Evolutionary conservation across 192 early-diverging fungal genomes (phyloP), one percentile per base, ranked within the genome.

Genomic region (Spizellomyces sp.): DNA sequence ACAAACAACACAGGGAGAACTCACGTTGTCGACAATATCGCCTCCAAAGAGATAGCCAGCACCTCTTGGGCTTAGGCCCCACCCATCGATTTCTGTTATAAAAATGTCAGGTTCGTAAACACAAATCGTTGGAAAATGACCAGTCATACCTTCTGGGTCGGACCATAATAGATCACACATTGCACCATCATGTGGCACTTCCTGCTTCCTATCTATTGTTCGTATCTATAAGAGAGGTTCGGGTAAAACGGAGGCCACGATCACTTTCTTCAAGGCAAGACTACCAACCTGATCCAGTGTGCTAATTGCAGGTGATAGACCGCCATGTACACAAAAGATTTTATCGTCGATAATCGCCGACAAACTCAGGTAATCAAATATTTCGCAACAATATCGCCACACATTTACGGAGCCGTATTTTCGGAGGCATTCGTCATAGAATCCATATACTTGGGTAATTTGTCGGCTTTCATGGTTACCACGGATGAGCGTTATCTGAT

Each of bases 361-460:
- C 64, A 99, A 82, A 36, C 95, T 93, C 71, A 99, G 81, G 79
- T 94, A 98, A 82, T 98, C 96, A 80, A 99, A 99, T 52, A 98
- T 85, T 68, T 98, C 95, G 54, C 95, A 98, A 76, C 96, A 98
- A 75, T 91, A 88, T 79, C 95, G 91, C 96, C 96, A 99, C 21
- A 99, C 98, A 81, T 96, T 95, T 52, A 96, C 94, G 64, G 91
- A 94, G 52, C 98, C 98, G 78, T 98, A 99, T 79, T 99, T 99
- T 64, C 95, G 90, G 74, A 98, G 75, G 72, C 96, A 98, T 83
- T 99, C 98, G 83, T 97, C 96, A 77, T 98, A 98, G 81, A 99
- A 99, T 54, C 96, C 96, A 79, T 98, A 99, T 9, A 97, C 95
- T 84, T 98, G 96, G 4, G 98, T 99, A 66, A 99, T 98, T 84